These are phyloP conservation scores for Citrus inodora DNA, from an alignment of 345 rosid species.

Conservation along the genomic window DNA sequence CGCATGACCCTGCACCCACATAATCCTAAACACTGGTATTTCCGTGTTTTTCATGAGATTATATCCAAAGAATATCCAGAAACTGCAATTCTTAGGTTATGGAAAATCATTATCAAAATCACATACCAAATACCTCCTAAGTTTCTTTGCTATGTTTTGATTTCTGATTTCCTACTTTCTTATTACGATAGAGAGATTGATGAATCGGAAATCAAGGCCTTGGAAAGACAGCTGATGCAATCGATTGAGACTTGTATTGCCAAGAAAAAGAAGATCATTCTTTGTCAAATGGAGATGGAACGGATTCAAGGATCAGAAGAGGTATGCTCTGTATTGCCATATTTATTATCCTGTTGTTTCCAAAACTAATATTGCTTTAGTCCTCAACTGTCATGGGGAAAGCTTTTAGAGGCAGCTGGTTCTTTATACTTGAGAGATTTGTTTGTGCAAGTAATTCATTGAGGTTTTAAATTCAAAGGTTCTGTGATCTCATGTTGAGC, in stretches of 20 bases:
- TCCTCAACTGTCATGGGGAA: background rate
- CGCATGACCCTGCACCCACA: background rate
- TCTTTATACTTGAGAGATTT: background rate
- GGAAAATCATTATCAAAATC: background rate
- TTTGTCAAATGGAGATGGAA: conserved; percentile 87
- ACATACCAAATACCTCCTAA: background rate
- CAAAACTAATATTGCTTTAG: background rate
- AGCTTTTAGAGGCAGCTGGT: background rate
- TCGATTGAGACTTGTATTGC: conserved; percentile 84
- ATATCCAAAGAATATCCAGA: background rate
- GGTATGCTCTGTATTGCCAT: conserved; percentile 41
- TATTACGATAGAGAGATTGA: conserved; percentile 71
- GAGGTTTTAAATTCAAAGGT: background rate
- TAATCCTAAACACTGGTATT: background rate
- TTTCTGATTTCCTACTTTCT: background rate
- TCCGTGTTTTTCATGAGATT: background rate
- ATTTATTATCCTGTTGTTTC: conserved; percentile 4
- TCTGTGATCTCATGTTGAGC: background rate
- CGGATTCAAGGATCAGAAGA: conserved; percentile 83
- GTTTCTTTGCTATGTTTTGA: background rate
- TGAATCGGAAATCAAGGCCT: conserved; percentile 79
- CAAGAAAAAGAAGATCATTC: conserved; percentile 89
- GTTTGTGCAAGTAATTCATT: background rate
- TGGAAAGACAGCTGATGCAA: conserved; percentile 94
- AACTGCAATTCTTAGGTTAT: background rate